A percentile compares a stretch with the other conserved stretches of the same genome.
These are phyloP conservation scores for Ustilago lituana DNA, from an alignment of 1,284 basidiomycete species.

Conservation along the genomic window DNA sequence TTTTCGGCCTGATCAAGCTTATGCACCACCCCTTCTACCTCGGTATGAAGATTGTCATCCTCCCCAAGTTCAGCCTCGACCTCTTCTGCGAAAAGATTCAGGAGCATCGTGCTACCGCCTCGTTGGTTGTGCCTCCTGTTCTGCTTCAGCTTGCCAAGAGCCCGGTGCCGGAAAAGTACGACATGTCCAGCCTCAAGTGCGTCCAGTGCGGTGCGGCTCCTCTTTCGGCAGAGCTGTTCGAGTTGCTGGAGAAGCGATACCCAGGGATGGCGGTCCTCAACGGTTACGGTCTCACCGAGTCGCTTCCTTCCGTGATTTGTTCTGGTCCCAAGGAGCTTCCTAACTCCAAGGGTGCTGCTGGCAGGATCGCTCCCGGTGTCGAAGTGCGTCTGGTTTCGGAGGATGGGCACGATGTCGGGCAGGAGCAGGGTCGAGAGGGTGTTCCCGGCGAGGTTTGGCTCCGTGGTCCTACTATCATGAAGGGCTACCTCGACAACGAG, in stretches of 20 bases:
- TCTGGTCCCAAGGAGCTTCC: conserved; percentile 45
- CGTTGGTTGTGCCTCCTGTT: conserved; percentile 84
- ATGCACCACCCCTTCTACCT: conserved; percentile 74
- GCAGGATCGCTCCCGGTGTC: conserved; percentile 80
- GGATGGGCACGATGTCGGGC: conserved; percentile 68
- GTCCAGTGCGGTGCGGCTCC: conserved; percentile 85
- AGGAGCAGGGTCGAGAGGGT: conserved; percentile 70
- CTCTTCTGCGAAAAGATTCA: conserved; percentile 76
- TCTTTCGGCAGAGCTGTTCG: conserved; percentile 74
- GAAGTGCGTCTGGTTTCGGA: conserved; percentile 78
- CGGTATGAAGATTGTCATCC: conserved; percentile 76
- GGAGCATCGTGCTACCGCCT: conserved; percentile 74
- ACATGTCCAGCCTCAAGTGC: conserved; percentile 74
- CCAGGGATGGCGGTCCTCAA: conserved; percentile 63
- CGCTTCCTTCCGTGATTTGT: conserved; percentile 72
- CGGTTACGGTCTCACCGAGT: conserved; percentile 83
- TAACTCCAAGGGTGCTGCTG: conserved; percentile 68
- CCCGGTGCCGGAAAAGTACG: conserved; percentile 77
- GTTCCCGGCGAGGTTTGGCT: conserved; percentile 52
- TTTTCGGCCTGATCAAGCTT: conserved; percentile 71
- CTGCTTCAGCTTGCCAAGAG: conserved; percentile 79
- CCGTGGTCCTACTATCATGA: conserved; percentile 47
- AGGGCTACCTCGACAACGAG: conserved; percentile 54
- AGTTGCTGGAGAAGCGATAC: conserved; percentile 73
- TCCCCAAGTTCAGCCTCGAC: conserved; percentile 78